phyloP scores from a whole-genome alignment of 306 rosid species.

The Trifolium subterraneum region DNA sequence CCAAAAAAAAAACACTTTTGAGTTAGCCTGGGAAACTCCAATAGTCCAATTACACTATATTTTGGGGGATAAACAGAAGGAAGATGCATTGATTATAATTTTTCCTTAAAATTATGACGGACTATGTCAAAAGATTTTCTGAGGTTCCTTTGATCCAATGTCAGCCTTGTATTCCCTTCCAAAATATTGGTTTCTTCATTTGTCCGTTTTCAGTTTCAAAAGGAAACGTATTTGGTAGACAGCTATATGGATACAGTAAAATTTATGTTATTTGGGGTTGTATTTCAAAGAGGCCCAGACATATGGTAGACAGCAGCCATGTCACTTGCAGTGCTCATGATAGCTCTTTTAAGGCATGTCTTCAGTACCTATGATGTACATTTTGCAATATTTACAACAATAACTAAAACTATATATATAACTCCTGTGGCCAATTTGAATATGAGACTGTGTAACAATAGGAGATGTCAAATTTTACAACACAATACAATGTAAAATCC shows the following conservation, averaged over 20 bases:
- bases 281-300: not conserved
- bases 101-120: not conserved
- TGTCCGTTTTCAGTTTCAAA: constrained; percentile 2
- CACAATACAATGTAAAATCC: constrained; percentile 4
- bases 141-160: too few species aligned
- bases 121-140: too few species aligned
- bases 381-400: not conserved
- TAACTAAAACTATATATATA: not conserved
- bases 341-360: not conserved
- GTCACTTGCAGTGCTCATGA: not conserved
- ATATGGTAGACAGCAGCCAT: not conserved
- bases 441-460: not conserved
- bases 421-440: constrained; percentile 5
- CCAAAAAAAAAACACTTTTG: not conserved
- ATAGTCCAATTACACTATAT: not conserved
- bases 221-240: not conserved
- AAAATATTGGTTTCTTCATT: not conserved
- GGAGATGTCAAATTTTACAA: not conserved
- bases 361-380: not conserved
- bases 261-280: not conserved
- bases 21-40: constrained; percentile 1
- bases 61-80: not conserved
- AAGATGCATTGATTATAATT: not conserved
- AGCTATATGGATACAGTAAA: not conserved
- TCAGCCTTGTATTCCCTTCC: too few species aligned